Evolutionary conservation across 139 green algal genomes (phyloP).

Genomic region (Coelastrella sp.): DNA sequence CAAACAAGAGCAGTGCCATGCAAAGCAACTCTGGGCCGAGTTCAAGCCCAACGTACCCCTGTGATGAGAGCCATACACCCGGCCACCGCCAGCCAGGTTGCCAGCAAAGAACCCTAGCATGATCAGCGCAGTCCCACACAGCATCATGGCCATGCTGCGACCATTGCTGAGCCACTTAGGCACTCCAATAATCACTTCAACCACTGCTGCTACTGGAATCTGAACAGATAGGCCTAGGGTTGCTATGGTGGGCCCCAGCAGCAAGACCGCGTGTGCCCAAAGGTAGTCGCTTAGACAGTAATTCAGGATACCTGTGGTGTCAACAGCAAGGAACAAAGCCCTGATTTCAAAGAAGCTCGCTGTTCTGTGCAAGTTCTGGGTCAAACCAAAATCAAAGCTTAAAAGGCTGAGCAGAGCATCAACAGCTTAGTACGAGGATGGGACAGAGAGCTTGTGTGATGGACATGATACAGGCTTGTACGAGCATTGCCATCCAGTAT

Average conservation of each 20-base stretch:
- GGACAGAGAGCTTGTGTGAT: too few relatives aligned
- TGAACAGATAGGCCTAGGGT: conserved; percentile 91
- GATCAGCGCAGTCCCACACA: conserved; percentile 70
- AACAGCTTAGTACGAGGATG: too few relatives aligned
- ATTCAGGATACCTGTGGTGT: conserved; percentile 87
- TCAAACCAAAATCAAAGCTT: too few relatives aligned
- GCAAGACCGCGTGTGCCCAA: conserved; percentile 94
- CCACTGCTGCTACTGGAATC: conserved; percentile 78
- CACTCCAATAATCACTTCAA: conserved; percentile 55
- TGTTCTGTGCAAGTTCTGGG: too few relatives aligned
- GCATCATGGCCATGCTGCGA: conserved; percentile 61
- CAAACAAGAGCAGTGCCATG: too few relatives aligned
- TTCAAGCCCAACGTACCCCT: neutral
- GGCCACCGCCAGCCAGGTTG: conserved; percentile 47
- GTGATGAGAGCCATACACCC: conserved; percentile 29
- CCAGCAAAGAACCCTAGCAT: conserved; percentile 83
- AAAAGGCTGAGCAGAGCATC: too few relatives aligned
- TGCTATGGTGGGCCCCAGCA: conserved; percentile 91
- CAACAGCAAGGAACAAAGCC: neutral
- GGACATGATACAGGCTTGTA: too few relatives aligned
- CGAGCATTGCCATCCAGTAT: too few relatives aligned
- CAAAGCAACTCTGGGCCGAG: too few relatives aligned
- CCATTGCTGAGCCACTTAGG: conserved; percentile 66
- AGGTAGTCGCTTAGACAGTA: conserved; percentile 97
- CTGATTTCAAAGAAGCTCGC: neutral